A percentile compares a stretch with the other conserved stretches of the same genome.
Evolutionary conservation across 2,329 filamentous ascomycete genomes (phyloP).

Genomic region (Aulographum hederae): DNA sequence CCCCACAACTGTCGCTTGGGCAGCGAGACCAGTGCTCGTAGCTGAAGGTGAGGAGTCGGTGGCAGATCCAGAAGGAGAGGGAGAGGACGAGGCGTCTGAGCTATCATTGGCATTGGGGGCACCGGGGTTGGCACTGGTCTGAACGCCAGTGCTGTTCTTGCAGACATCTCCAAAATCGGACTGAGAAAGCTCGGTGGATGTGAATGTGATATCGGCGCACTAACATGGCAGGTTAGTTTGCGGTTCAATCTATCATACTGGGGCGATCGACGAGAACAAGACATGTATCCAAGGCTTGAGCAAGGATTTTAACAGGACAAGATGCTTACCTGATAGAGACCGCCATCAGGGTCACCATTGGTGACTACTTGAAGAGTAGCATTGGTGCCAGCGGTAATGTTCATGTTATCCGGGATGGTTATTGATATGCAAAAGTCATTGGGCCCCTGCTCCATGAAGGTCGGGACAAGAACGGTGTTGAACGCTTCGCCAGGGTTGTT

Average conservation of each 20-base stretch:
- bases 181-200: slow-evolving; percentile 28
- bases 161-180: slow-evolving; percentile 30
- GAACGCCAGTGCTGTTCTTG: slow-evolving; percentile 38
- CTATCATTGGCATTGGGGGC: slow-evolving; percentile 25
- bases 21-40: slow-evolving; percentile 9
- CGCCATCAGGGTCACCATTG: slow-evolving; percentile 35
- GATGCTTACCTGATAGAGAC: slow-evolving; percentile 42
- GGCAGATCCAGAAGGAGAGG: slow-evolving; percentile 4
- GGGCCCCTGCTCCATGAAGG: slow-evolving; percentile 39
- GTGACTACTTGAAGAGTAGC: slow-evolving; percentile 55
- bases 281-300: background rate
- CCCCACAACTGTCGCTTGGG: slow-evolving; percentile 13
- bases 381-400: slow-evolving; percentile 39
- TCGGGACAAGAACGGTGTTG: slow-evolving; percentile 47
- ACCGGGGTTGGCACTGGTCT: slow-evolving; percentile 23
- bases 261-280: background rate
- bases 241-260: slow-evolving; percentile 1
- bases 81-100: slow-evolving; percentile 4
- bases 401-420: slow-evolving; percentile 30
- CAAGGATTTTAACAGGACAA: background rate
- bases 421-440: slow-evolving; percentile 52
- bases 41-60: too few species aligned
- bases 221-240: slow-evolving; percentile 1
- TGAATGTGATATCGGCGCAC: slow-evolving; percentile 61
- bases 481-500: slow-evolving; percentile 40